Conservation (phyloP, 2,329 filamentous ascomycete genomes). For the Alternaria incomplexa region DNA sequence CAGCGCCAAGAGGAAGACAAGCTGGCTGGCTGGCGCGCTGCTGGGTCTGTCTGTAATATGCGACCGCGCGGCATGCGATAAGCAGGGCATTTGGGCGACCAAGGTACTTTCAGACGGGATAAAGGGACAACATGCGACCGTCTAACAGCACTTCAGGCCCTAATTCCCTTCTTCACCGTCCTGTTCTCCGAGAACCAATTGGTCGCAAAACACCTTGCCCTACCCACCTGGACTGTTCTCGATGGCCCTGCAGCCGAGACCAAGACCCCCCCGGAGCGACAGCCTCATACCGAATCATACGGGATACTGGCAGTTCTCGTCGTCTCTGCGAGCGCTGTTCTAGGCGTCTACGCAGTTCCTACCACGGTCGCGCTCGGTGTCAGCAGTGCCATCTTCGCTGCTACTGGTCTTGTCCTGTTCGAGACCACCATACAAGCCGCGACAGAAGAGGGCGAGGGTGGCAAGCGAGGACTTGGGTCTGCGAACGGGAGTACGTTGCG, state of each 20-base stretch:
- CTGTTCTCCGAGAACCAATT: constrained; percentile 38
- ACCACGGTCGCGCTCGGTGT: constrained; percentile 49
- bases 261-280: constrained; percentile 20
- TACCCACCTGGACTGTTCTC: constrained; percentile 30
- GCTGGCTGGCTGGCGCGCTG: constrained; percentile 51
- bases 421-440: constrained; percentile 40
- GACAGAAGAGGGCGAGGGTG: constrained; percentile 30
- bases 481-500: constrained; percentile 43
- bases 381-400: constrained; percentile 51
- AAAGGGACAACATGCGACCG: background rate
- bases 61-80: constrained; percentile 53
- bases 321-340: constrained; percentile 43
- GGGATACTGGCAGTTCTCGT: constrained; percentile 44
- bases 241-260: constrained; percentile 29
- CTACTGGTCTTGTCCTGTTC: constrained; percentile 50
- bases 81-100: constrained; percentile 52
- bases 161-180: constrained; percentile 43
- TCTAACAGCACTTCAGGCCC: constrained; percentile 31
- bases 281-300: constrained; percentile 25
- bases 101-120: constrained; percentile 46
- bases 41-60: constrained; percentile 52
- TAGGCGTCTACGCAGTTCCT: constrained; percentile 44
- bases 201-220: constrained; percentile 27
- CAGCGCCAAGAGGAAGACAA: constrained; percentile 32
- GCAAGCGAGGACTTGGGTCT: constrained; percentile 42